These are phyloP conservation scores for Pholiota molesta DNA, from an alignment of 768 basidiomycete genomes.

Conservation along the genomic window DNA sequence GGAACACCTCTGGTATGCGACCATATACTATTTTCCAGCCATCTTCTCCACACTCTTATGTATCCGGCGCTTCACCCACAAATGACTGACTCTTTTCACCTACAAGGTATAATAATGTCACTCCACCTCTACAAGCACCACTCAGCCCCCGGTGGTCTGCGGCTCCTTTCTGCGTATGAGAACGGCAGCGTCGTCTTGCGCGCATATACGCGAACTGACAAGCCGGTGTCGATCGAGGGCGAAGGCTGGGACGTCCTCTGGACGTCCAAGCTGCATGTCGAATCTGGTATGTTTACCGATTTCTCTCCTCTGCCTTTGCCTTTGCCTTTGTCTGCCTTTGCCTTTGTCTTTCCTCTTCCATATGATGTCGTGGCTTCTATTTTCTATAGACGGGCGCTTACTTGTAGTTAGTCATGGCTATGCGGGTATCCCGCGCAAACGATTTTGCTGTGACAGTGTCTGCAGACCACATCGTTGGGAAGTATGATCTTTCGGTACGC, in stretches of 20 bases:
- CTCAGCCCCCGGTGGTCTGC: constrained; percentile 34
- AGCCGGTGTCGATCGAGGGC: constrained; percentile 64
- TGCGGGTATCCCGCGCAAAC: constrained; percentile 66
- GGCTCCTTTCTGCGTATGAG: constrained; percentile 81
- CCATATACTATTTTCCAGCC: not conserved
- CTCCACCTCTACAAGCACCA: constrained; percentile 60
- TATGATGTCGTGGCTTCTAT: too few species aligned
- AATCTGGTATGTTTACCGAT: constrained; percentile 58
- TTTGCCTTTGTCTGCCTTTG: too few species aligned
- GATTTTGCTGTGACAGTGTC: constrained; percentile 78
- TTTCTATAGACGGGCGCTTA: too few species aligned
- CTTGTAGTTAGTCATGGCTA: constrained; percentile 73
- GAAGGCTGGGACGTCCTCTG: constrained; percentile 75
- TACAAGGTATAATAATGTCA: constrained; percentile 88
- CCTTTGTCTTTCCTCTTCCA: not conserved
- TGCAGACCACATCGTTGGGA: constrained; percentile 78
- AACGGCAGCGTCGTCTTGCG: constrained; percentile 82
- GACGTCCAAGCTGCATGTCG: constrained; percentile 67
- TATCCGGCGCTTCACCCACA: not conserved
- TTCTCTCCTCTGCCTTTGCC: not conserved
- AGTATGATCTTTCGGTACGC: constrained; percentile 58
- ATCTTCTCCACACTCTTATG: not conserved
- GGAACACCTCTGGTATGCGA: constrained; percentile 56
- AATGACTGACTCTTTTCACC: not conserved
- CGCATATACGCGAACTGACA: constrained; percentile 44